These are phyloP conservation scores for Colletotrichum zoysiae DNA, from an alignment of 2,329 filamentous ascomycete species.

Conservation along the genomic window DNA sequence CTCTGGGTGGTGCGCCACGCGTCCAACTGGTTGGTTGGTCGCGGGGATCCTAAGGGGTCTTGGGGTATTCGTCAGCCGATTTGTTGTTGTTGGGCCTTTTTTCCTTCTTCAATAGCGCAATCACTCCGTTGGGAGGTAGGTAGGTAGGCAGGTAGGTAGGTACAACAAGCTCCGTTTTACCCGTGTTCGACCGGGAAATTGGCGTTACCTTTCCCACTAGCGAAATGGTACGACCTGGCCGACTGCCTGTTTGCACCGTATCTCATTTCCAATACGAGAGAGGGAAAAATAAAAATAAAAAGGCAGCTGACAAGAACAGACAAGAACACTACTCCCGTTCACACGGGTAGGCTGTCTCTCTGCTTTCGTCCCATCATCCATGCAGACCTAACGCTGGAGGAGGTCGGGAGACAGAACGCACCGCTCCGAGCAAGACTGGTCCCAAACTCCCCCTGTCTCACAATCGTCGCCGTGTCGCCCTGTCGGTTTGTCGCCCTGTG, in stretches of 20 bases:
- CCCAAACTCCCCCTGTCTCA: slow-evolving; percentile 39
- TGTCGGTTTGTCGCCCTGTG: neutral
- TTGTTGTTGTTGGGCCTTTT: slow-evolving; percentile 7
- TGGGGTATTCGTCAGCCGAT: slow-evolving; percentile 1
- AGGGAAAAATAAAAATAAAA: no score
- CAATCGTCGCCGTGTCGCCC: slow-evolving; percentile 13
- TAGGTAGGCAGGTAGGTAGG: neutral
- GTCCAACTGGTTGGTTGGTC: slow-evolving; percentile 16
- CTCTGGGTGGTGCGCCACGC: slow-evolving; percentile 31
- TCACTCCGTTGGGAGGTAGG: neutral
- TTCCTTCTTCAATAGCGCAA: neutral
- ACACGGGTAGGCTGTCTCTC: neutral
- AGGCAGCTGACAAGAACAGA: no score
- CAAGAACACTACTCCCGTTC: neutral
- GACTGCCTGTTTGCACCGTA: neutral
- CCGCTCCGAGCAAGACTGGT: slow-evolving; percentile 13
- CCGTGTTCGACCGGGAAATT: slow-evolving; percentile 5
- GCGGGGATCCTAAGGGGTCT: slow-evolving; percentile 1
- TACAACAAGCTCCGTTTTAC: neutral
- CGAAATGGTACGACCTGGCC: neutral
- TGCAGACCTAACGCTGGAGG: slow-evolving; percentile 7
- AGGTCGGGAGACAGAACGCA: slow-evolving; percentile 26
- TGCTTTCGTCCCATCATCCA: neutral
- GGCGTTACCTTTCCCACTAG: neutral
- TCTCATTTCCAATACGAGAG: neutral